phyloP scores from a whole-genome alignment of 139 green algal species.

The Gonium pectorale region DNA sequence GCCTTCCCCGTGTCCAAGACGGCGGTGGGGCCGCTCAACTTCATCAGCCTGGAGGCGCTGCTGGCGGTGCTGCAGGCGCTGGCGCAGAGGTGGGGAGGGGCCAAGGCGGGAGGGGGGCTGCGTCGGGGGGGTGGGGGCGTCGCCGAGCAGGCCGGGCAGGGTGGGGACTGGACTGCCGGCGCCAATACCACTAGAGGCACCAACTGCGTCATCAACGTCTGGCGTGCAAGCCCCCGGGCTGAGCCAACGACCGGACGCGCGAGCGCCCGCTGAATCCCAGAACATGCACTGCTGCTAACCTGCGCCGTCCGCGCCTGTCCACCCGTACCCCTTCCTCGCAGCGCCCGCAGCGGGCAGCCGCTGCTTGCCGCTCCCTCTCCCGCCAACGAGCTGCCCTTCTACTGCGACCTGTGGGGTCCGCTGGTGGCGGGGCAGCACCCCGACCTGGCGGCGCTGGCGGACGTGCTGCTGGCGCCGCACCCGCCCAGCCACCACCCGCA shows the following conservation, averaged over 20 bases:
- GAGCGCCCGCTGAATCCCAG: too few species aligned
- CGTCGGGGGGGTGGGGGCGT: not conserved
- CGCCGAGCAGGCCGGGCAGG: not conserved
- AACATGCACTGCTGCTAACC: too few species aligned
- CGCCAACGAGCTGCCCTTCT: conserved; percentile 59
- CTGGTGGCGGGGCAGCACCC: conserved; percentile 51
- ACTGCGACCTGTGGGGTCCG: conserved; percentile 57
- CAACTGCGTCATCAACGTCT: too few species aligned
- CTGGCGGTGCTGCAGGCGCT: conserved; percentile 83
- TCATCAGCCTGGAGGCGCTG: conserved; percentile 91
- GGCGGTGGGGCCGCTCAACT: conserved; percentile 78
- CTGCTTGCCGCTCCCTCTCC: conserved; percentile 39
- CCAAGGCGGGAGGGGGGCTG: not conserved
- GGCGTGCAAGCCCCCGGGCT: too few species aligned
- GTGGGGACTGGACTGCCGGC: not conserved
- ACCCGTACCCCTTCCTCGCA: not conserved
- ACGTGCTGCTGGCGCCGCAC: conserved; percentile 37
- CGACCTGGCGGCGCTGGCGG: conserved; percentile 47
- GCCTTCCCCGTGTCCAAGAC: conserved; percentile 75
- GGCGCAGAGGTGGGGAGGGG: conserved; percentile 36
- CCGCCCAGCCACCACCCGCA: not conserved
- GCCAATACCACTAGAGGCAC: too few species aligned
- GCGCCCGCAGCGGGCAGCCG: conserved; percentile 27
- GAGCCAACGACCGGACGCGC: too few species aligned
- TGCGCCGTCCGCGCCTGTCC: too few species aligned